Evolutionary conservation across 345 rosid genomes (phyloP).

Genomic region (Populus alba): DNA sequence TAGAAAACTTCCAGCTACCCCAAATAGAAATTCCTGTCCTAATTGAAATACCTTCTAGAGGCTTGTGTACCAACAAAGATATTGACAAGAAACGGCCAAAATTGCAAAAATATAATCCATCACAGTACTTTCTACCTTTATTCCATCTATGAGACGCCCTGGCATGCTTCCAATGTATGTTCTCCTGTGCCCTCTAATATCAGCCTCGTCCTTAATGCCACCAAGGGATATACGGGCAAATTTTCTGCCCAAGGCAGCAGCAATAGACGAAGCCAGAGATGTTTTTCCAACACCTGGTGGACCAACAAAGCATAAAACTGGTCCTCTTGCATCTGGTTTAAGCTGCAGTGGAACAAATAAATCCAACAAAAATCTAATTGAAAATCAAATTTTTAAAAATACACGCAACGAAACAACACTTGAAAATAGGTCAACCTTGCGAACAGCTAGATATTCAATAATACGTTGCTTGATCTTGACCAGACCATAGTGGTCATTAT

Average conservation of each 20-base stretch:
- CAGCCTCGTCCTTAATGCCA: conserved; percentile 99
- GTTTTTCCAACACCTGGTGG: conserved; percentile 99
- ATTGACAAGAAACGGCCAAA: not conserved
- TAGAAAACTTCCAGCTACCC: not conserved
- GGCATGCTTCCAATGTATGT: conserved; percentile 99
- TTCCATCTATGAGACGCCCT: conserved; percentile 94
- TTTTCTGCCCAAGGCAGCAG: conserved; percentile 91
- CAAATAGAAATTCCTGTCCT: not conserved
- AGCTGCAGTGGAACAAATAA: conserved; percentile 57
- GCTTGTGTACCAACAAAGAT: not conserved
- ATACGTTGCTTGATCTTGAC: conserved; percentile 92
- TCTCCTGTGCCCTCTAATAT: conserved; percentile 97
- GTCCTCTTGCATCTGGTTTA: conserved; percentile 99
- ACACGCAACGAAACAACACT: conserved; percentile 10
- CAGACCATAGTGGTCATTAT: conserved; percentile 90
- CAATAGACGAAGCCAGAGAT: conserved; percentile 93
- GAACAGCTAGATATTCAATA: conserved; percentile 97
- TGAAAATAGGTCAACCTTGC: conserved; percentile 61
- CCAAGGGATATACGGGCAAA: conserved; percentile 94
- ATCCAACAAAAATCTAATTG: conserved; percentile 23
- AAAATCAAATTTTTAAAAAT: conserved; percentile 6
- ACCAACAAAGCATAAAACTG: conserved; percentile 95
- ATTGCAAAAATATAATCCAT: not conserved
- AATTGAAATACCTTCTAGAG: not conserved
- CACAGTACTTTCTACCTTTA: conserved; percentile 54